Base-by-base conservation (phyloP, 495 filamentous ascomycete species). In the Beverwykella pulmonaria region DNA sequence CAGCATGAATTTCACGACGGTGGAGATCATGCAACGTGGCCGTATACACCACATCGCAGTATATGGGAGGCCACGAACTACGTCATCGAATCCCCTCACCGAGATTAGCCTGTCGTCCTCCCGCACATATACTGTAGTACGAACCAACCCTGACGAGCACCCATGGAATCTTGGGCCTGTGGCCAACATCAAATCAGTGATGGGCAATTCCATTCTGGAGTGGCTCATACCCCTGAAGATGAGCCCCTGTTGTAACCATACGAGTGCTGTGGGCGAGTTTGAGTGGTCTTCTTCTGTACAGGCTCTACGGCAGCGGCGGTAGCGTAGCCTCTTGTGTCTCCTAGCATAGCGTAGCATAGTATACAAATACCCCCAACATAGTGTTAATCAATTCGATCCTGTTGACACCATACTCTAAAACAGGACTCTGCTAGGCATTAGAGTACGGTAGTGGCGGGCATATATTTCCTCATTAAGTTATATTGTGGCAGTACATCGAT, bases 1-100 rank as follows among this genome's bases (percentile, higher is more conserved):
- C 55, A 70, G 86, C 47, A 62, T 81, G 23, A 97, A 96, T 69
- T 79, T 88, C 46, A 93, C 91, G 0, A 95, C 92, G 12, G 86
- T 97, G 36, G 93, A 97, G 73, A 87, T 87, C 57, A 75, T 96
- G 20, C 84, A 82, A 44, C 82, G 79, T 23, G 82, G 78, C 23
- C 83, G 83, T 36, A 84, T 90, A 19, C 88, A 65, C 27, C 41
- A 57, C 19, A 63, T 71, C 25, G 68, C 71, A 1, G 23, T 68
- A 25, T 52, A 19, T 26, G 49, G 60, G 22, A 41, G 47, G 20
- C 39, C 39, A 7, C 39, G 39, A 3, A 44, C 39, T n/a, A 44
- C 17, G 39, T 23, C 52, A 25, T 12, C 44, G 23, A 27, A 26
- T 44, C 48, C 26, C 2, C 52, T 17, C 14, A 62, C 14, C 27